A percentile compares a stretch with the other conserved stretches of the same genome.
Evolutionary conservation across 208 protist species (phyloP).

Genomic region (Entamoeba nuttalli): DNA sequence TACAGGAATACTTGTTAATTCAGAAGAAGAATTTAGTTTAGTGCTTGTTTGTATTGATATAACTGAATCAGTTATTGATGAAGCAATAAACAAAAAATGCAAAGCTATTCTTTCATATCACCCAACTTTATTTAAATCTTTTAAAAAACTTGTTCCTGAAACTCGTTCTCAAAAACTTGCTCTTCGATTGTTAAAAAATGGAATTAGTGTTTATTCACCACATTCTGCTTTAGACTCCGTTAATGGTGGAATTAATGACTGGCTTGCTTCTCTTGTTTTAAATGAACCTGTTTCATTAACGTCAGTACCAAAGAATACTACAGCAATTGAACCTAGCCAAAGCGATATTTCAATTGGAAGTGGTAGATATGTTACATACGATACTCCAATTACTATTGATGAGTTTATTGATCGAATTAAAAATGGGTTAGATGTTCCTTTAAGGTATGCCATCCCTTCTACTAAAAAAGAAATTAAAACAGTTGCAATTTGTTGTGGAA

Average conservation of each 20-base stretch:
- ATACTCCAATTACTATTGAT: neutral
- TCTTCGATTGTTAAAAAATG: neutral
- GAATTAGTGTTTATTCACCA: neutral
- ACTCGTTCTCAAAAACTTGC: neutral
- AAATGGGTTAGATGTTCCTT: neutral
- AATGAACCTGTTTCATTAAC: neutral
- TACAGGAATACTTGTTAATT: neutral
- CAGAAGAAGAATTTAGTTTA: neutral
- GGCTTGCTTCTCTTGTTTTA: neutral
- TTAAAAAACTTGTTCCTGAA: neutral
- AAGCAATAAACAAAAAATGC: neutral
- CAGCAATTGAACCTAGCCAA: neutral
- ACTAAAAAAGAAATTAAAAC: neutral
- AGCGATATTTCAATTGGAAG: neutral
- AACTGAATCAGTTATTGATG: neutral
- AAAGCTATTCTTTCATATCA: neutral
- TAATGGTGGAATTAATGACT: neutral
- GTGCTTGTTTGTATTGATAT: neutral
- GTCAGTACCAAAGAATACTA: neutral
- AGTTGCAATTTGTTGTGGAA: neutral
- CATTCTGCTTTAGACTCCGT: neutral
- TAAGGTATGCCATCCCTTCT: neutral
- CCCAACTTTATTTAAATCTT: neutral
- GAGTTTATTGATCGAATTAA: neutral
- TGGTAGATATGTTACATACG: neutral